Conservation (phyloP, 2,329 filamentous ascomycete genomes). For the Mariannaea sp. region DNA sequence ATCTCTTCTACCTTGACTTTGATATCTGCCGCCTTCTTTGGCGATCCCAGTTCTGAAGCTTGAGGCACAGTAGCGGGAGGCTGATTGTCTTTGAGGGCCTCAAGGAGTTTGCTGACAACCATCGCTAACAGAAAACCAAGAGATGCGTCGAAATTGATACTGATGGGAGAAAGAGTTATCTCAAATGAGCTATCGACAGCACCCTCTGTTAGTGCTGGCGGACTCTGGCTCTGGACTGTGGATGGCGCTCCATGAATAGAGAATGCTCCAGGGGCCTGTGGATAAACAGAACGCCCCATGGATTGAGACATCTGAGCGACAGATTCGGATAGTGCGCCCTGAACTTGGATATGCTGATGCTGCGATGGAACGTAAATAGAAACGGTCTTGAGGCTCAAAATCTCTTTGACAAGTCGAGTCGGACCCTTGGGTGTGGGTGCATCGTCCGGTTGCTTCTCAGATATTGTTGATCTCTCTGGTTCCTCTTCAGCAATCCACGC, state of each 20-base stretch:
- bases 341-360: constrained; percentile 50
- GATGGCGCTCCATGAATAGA: constrained; percentile 49
- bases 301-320: constrained; percentile 38
- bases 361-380: constrained; percentile 60
- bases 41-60: constrained; percentile 18
- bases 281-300: constrained; percentile 48
- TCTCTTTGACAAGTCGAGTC: constrained; percentile 60
- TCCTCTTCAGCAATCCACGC: constrained; percentile 30
- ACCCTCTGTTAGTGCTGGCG: neutral
- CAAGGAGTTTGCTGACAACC: constrained; percentile 55
- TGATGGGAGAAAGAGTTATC: constrained; percentile 56
- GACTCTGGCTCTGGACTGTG: constrained; percentile 14
- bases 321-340: constrained; percentile 38
- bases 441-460: constrained; percentile 44
- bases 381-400: constrained; percentile 55
- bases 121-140: constrained; percentile 60
- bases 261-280: constrained; percentile 65
- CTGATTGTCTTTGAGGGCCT: constrained; percentile 46
- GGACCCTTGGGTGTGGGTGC: constrained; percentile 56
- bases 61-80: constrained; percentile 6
- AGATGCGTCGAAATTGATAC: constrained; percentile 60
- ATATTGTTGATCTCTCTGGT: constrained; percentile 14
- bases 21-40: constrained; percentile 43
- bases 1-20: constrained; percentile 55
- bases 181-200: constrained; percentile 47